Base-by-base conservation (phyloP, 2,329 filamentous ascomycete genomes). In the Eutypella sp. region DNA sequence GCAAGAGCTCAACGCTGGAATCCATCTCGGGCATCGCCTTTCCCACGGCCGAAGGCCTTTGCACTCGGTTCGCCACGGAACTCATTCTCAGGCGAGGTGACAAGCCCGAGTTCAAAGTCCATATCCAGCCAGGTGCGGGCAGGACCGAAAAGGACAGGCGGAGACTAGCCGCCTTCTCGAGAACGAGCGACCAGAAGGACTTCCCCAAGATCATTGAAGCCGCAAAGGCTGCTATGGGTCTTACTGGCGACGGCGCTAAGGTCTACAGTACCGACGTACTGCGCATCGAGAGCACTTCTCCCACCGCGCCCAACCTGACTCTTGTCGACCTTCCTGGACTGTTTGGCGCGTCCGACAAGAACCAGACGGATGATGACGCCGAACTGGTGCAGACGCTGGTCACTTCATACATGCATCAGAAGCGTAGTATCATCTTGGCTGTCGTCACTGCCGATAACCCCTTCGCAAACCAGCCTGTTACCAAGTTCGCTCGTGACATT, bases 31-130 rank as follows among this genome's bases (percentile, higher is more conserved):
- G 76, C 8, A 69, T 84, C 3, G 67, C 69, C 0, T 84, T 84
- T 48, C 79, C 79, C 0, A 64, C 67, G 6, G 36, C 36, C 74
- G 74, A 76, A 41, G 73, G 69, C 29, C 55, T 81, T 0, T 83
- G 79, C 59, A 83, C 81, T 0, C 69, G 76, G 0, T 83, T 84
- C 50, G 72, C 78, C 0, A 84, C 78, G 0, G 77, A 84, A 57
- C 62, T 84, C n/a, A 67, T 79, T 15, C 66, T 84, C 2, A 72
- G 78, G 4, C 70, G 72, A 2, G 44, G 61, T 0, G 48, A 61
- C 0, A 47, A 61, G 0, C 44, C 41, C n/a, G 50, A 50, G 44
- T 62, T 70, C 29, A 50, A 47, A 22, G 51, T 58, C 3, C 51
- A 50, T 15, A 60, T 60, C 18, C 50, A 56, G 37, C 56, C 57